Evolutionary conservation across 352 stramenopile genomes (phyloP).

Genomic region (Aphanomyces euteiches): DNA sequence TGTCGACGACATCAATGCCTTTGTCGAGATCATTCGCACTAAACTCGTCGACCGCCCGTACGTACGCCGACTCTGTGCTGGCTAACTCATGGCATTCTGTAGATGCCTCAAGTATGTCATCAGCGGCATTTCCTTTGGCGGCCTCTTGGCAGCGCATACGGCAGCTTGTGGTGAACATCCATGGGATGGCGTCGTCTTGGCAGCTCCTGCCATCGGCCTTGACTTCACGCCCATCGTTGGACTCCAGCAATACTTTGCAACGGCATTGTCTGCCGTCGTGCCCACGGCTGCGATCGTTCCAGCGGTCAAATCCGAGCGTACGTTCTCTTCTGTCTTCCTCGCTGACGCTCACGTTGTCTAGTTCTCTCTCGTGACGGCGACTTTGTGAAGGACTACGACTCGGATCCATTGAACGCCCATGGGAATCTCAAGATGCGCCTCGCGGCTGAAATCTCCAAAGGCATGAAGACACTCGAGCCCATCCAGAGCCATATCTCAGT

Average conservation of each 20-base stretch:
- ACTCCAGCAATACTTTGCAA: conserved; percentile 13
- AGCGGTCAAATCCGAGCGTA: conserved; percentile 17
- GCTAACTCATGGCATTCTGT: not conserved
- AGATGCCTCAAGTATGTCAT: not conserved
- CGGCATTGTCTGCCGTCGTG: not conserved
- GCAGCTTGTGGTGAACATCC: not conserved
- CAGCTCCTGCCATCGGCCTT: conserved; percentile 22
- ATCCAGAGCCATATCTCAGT: not conserved
- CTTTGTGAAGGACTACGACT: conserved; percentile 24
- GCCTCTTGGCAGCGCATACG: conserved; percentile 5
- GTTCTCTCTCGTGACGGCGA: conserved; percentile 10
- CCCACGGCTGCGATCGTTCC: conserved; percentile 17
- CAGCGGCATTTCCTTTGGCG: conserved; percentile 25
- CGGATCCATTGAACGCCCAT: conserved; percentile 19
- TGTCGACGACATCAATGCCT: conserved; percentile 6
- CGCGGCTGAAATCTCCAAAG: not conserved
- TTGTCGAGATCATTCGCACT: not conserved
- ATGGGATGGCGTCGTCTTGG: conserved; percentile 17
- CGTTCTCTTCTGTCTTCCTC: not conserved
- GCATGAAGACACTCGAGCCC: conserved; percentile 4
- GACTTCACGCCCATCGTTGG: conserved; percentile 8
- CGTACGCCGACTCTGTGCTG: not conserved
- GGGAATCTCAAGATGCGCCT: conserved; percentile 21
- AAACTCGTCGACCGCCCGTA: not conserved
- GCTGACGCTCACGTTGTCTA: not conserved